These are phyloP conservation scores for Aureobasidium sp. DNA, from an alignment of 2,329 filamentous ascomycete species.

Conservation along the genomic window DNA sequence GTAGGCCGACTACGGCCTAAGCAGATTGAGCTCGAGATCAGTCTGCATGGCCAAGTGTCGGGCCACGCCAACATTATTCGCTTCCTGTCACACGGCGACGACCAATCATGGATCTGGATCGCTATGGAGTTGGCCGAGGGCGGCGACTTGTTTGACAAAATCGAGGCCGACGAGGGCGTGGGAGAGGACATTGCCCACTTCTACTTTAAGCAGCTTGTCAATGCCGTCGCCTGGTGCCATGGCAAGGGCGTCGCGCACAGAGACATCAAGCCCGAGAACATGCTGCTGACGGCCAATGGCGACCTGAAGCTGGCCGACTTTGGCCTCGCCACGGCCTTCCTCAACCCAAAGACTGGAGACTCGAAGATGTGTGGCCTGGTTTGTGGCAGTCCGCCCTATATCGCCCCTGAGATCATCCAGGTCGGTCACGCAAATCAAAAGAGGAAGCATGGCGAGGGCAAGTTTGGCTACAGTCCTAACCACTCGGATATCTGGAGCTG, in stretches of 20 bases:
- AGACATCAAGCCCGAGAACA: conserved; percentile 72
- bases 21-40: conserved; percentile 86
- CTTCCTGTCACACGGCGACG: conserved; percentile 82
- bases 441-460: conserved; percentile 34
- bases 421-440: conserved; percentile 38
- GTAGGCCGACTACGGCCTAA: conserved; percentile 82
- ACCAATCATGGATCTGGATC: conserved; percentile 87
- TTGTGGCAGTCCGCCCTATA: conserved; percentile 93
- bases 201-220: conserved; percentile 87
- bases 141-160: conserved; percentile 97
- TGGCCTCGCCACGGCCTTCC: conserved; percentile 87
- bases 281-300: conserved; percentile 74
- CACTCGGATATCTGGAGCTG: conserved; percentile 94
- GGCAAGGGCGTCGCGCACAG: conserved; percentile 91
- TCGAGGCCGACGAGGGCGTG: conserved; percentile 92
- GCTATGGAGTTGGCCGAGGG: conserved; percentile 96
- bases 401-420: conserved; percentile 81
- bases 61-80: conserved; percentile 83
- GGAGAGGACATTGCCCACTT: conserved; percentile 89
- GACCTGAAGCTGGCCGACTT: conserved; percentile 95
- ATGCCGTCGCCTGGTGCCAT: conserved; percentile 90
- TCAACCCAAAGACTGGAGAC: conserved; percentile 63
- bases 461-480: conserved; percentile 62
- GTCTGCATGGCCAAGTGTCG: conserved; percentile 69
- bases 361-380: conserved; percentile 78